These are phyloP conservation scores for Fusarium sp. DNA, from an alignment of 2,329 filamentous ascomycete genomes.

Conservation along the genomic window DNA sequence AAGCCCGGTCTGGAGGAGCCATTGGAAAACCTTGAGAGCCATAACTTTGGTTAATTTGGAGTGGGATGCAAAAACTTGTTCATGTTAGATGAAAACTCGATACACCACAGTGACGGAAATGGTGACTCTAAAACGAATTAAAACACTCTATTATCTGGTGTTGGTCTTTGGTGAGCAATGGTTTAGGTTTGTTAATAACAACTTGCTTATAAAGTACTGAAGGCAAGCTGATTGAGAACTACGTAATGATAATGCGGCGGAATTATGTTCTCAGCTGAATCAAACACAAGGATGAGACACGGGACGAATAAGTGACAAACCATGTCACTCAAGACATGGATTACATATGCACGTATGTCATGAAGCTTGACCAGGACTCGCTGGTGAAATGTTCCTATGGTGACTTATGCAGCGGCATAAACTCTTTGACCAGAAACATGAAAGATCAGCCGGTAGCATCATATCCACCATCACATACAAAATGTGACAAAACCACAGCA, in stretches of 20 bases:
- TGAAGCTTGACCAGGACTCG: rapidly evolving
- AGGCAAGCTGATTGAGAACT: rapidly evolving
- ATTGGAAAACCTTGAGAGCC: rapidly evolving
- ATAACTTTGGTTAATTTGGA: rapidly evolving
- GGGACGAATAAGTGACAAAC: rapidly evolving
- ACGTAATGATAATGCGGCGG: rapidly evolving
- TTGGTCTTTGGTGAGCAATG: rapidly evolving
- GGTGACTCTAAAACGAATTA: rapidly evolving
- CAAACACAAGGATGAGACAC: background rate
- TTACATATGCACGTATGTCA: rapidly evolving
- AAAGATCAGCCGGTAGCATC: rapidly evolving
- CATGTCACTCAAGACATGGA: background rate
- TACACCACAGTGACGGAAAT: background rate
- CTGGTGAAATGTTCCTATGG: rapidly evolving
- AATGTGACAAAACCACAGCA: rapidly evolving
- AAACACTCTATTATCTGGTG: rapidly evolving
- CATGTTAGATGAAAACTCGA: background rate
- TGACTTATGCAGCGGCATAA: background rate
- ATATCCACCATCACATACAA: background rate
- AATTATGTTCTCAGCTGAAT: background rate
- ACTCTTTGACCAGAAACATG: rapidly evolving
- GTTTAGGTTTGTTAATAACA: rapidly evolving
- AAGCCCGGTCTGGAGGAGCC: rapidly evolving
- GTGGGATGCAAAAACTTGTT: rapidly evolving
- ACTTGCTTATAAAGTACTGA: rapidly evolving